phyloP scores from a whole-genome alignment of 1,284 basidiomycete genomes.

The Thelephora terrestris region DNA sequence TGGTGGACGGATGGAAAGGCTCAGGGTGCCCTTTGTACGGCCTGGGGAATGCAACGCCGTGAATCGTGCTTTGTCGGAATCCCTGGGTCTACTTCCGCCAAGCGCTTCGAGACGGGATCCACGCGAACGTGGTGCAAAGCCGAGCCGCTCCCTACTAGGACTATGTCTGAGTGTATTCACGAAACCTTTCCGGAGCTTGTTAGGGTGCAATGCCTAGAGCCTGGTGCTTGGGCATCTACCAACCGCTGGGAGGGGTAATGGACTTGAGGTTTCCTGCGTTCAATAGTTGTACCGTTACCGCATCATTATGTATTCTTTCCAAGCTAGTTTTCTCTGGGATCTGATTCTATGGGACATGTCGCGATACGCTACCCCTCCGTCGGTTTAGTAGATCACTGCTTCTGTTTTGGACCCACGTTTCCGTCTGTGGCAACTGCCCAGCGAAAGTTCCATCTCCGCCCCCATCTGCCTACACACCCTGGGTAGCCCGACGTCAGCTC shows the following conservation, averaged over 20 bases:
- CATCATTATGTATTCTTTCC: neutral
- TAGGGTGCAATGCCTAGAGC: neutral
- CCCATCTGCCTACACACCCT: too few species aligned
- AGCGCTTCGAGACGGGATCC: neutral
- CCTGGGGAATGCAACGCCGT: constrained; percentile 21
- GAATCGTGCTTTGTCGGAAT: constrained; percentile 16
- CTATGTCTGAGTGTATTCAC: neutral
- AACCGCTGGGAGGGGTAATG: too few species aligned
- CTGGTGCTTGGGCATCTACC: too few species aligned
- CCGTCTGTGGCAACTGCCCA: too few species aligned
- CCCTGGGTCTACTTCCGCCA: constrained; percentile 13
- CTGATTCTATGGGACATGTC: too few species aligned
- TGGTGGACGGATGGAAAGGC: constrained; percentile 17
- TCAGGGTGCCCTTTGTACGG: constrained; percentile 21
- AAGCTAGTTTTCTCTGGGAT: too few species aligned
- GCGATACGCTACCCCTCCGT: too few species aligned
- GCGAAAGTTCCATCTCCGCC: too few species aligned
- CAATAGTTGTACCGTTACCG: neutral
- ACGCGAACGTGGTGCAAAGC: constrained; percentile 7
- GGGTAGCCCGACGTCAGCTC: too few species aligned
- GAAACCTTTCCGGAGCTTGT: neutral
- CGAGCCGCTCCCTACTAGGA: neutral
- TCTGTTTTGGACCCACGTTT: too few species aligned
- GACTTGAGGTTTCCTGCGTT: neutral
- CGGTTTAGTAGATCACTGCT: too few species aligned